Evolutionary conservation across 2,329 filamentous ascomycete genomes (phyloP).

Genomic region (Epichloe scottii): DNA sequence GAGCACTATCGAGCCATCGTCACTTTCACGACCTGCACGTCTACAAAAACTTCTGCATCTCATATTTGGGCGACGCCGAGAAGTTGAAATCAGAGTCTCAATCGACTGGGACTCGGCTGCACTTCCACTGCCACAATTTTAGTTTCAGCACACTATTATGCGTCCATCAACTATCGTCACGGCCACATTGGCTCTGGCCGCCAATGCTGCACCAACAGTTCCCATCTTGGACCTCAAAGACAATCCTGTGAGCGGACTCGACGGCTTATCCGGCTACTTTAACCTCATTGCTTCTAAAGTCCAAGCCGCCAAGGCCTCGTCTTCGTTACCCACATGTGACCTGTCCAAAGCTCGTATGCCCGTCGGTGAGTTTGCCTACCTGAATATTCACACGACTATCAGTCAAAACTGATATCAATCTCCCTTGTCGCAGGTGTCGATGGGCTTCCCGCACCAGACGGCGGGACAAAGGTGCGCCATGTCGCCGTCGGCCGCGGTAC

Average conservation of each 20-base stretch:
- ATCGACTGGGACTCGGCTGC: neutral
- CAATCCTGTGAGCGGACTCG: conserved; percentile 26
- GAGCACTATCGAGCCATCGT: neutral
- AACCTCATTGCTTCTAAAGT: conserved; percentile 45
- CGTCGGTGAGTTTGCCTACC: conserved; percentile 20
- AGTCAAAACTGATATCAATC: neutral
- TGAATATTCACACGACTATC: too few relatives aligned
- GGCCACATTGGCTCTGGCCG: conserved; percentile 31
- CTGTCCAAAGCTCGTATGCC: conserved; percentile 40
- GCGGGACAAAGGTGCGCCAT: conserved; percentile 55
- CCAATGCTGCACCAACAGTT: conserved; percentile 33
- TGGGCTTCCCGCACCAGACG: conserved; percentile 46
- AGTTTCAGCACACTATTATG: conserved; percentile 34
- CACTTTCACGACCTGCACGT: neutral
- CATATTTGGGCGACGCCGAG: neutral
- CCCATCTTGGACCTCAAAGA: conserved; percentile 24
- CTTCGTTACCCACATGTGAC: conserved; percentile 37
- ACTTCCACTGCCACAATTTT: neutral
- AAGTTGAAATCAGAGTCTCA: neutral
- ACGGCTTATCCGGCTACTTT: conserved; percentile 47
- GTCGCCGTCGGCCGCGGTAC: conserved; percentile 80
- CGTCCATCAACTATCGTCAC: conserved; percentile 33
- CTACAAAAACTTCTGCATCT: neutral
- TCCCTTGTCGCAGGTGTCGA: conserved; percentile 30
- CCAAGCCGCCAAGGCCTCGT: conserved; percentile 30